A percentile compares a stretch with the other conserved stretches of the same genome.
These are phyloP conservation scores for Plenodomus biglobosus DNA, from an alignment of 2,329 filamentous ascomycete species.

Conservation along the genomic window DNA sequence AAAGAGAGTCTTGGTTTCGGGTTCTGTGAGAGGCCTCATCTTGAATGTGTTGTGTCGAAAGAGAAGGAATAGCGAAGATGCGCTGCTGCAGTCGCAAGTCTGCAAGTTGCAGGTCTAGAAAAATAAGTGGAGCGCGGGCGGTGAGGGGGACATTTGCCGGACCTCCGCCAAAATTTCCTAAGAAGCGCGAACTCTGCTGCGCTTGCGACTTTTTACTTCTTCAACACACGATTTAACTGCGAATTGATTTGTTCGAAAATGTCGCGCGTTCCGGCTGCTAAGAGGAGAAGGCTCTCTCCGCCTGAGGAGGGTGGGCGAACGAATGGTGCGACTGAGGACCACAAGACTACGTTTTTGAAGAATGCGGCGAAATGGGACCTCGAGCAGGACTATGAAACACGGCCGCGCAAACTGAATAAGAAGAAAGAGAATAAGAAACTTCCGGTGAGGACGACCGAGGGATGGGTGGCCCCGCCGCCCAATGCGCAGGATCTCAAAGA, in stretches of 20 bases:
- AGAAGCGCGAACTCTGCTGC: conserved; percentile 16
- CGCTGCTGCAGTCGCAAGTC: conserved; percentile 11
- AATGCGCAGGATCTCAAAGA: conserved; percentile 50
- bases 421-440: conserved; percentile 72
- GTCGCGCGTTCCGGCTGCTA: conserved; percentile 41
- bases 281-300: conserved; percentile 43
- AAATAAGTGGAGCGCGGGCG: conserved; percentile 12
- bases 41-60: conserved; percentile 28
- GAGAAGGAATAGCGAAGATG: conserved; percentile 14
- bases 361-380: conserved; percentile 83
- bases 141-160: conserved; percentile 2
- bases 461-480: conserved; percentile 63
- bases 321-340: conserved; percentile 16
- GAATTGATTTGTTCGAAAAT: conserved; percentile 15
- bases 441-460: conserved; percentile 84
- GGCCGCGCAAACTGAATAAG: conserved; percentile 73
- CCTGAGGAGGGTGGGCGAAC: conserved; percentile 30
- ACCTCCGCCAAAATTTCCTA: conserved; percentile 25
- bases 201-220: conserved; percentile 11
- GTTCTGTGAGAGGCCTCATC: conserved; percentile 81
- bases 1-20: conserved; percentile 79
- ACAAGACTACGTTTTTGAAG: conserved; percentile 63
- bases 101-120: conserved; percentile 12
- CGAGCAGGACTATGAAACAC: conserved; percentile 86
- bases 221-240: too few relatives aligned